These are phyloP conservation scores for Vigna trinervia DNA, from an alignment of 306 rosid genomes.

Conservation along the genomic window DNA sequence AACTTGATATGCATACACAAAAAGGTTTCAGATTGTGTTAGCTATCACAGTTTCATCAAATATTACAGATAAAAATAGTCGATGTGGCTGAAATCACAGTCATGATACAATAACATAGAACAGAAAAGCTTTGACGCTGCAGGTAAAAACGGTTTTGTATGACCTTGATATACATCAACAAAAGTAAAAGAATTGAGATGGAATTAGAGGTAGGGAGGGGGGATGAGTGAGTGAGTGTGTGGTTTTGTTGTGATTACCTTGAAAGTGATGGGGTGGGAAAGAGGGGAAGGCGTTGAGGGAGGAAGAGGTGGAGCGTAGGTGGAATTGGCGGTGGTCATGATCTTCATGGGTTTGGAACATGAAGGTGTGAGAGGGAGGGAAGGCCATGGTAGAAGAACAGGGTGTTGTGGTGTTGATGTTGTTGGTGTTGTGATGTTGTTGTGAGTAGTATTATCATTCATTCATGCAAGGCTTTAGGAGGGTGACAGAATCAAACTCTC, in stretches of 20 bases:
- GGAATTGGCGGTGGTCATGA: constrained; percentile 48
- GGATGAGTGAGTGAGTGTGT: neutral
- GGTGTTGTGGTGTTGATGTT: neutral
- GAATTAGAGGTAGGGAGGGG: neutral
- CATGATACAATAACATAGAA: neutral
- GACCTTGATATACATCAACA: neutral
- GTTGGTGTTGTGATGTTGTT: neutral
- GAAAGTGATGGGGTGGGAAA: constrained; percentile 70
- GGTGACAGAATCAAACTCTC: neutral
- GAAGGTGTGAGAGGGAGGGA: constrained; percentile 78
- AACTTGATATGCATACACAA: neutral
- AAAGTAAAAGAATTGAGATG: neutral
- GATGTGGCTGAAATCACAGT: neutral
- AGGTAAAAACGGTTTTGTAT: neutral
- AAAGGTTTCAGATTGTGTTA: neutral
- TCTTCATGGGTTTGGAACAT: constrained; percentile 76
- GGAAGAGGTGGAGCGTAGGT: constrained; percentile 46
- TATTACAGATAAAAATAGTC: neutral
- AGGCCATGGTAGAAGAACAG: constrained; percentile 55
- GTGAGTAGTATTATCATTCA: constrained; percentile 37
- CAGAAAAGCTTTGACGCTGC: neutral
- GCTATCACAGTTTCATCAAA: neutral
- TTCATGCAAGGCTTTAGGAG: constrained; percentile 48
- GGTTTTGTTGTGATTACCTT: constrained; percentile 45
- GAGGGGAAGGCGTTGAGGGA: constrained; percentile 57